phyloP scores from a whole-genome alignment of 1,284 basidiomycete genomes.

The Fomitopsis schrenkii region DNA sequence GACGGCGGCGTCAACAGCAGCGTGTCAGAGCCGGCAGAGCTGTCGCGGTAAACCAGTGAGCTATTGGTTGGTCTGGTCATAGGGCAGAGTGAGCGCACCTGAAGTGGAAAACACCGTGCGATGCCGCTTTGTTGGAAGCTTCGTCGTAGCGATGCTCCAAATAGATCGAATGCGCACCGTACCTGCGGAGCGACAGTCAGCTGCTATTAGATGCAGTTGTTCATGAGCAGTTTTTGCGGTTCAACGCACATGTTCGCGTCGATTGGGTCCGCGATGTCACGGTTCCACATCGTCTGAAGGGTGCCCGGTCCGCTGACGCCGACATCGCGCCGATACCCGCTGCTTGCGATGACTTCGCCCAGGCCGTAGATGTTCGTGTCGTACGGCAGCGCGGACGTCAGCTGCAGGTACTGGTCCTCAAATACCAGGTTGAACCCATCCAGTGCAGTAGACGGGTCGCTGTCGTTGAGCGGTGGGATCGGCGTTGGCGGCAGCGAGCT shows the following conservation, averaged over 20 bases:
- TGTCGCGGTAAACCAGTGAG: slow-evolving; percentile 10
- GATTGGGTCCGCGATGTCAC: slow-evolving; percentile 56
- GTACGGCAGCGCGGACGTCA: slow-evolving; percentile 59
- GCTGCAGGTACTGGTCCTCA: slow-evolving; percentile 70
- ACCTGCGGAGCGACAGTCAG: slow-evolving; percentile 34
- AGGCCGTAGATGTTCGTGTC: slow-evolving; percentile 76
- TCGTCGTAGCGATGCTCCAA: slow-evolving; percentile 58
- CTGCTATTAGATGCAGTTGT: neutral
- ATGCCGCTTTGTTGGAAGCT: slow-evolving; percentile 43
- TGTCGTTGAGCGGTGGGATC: slow-evolving; percentile 42
- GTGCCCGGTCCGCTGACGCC: slow-evolving; percentile 50
- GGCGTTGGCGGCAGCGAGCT: slow-evolving; percentile 53
- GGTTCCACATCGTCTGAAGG: slow-evolving; percentile 69
- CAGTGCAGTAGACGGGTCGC: slow-evolving; percentile 47
- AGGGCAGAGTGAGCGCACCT: slow-evolving; percentile 32
- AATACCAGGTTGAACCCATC: slow-evolving; percentile 68
- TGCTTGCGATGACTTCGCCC: slow-evolving; percentile 68
- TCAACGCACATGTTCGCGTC: slow-evolving; percentile 55
- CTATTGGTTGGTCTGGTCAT: neutral
- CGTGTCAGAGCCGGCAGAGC: slow-evolving; percentile 61
- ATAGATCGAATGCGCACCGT: slow-evolving; percentile 70
- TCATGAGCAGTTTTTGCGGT: neutral
- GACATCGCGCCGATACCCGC: slow-evolving; percentile 62
- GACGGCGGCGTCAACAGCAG: slow-evolving; percentile 46
- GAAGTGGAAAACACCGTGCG: slow-evolving; percentile 69